phyloP scores from a whole-genome alignment of 2,329 filamentous ascomycete species.

The Fusarium subtropicale region DNA sequence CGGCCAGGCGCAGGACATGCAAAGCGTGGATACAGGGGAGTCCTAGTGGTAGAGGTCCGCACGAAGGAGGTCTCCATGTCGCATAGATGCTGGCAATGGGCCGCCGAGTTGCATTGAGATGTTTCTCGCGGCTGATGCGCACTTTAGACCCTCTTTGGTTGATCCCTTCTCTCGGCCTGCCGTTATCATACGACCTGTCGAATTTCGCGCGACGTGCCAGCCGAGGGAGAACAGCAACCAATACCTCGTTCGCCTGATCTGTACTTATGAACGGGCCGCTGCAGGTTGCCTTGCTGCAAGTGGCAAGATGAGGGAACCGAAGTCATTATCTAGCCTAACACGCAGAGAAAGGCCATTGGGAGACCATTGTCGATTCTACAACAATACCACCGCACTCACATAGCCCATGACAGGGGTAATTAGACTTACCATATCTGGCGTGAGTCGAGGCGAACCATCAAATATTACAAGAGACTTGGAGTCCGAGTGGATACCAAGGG shows the following conservation, averaged over 20 bases:
- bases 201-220: conserved; percentile 11
- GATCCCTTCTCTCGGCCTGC: conserved; percentile 17
- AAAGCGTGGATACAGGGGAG: conserved; percentile 31
- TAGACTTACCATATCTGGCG: conserved; percentile 32
- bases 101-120: conserved; percentile 45
- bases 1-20: conserved; percentile 40
- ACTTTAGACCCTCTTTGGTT: conserved; percentile 38
- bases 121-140: conserved; percentile 44
- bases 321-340: conserved; percentile 7
- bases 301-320: conserved; percentile 16
- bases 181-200: conserved; percentile 44
- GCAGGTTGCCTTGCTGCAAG: conserved; percentile 23
- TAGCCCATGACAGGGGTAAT: conserved; percentile 32
- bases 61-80: conserved; percentile 40
- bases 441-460: conserved; percentile 2
- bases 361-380: conserved; percentile 11
- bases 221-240: conserved; percentile 5
- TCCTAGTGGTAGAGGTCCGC: conserved; percentile 41
- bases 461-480: neutral
- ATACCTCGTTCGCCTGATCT: conserved; percentile 4
- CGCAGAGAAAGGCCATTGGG: conserved; percentile 23
- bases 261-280: conserved; percentile 33
- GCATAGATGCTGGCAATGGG: conserved; percentile 43
- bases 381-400: conserved; percentile 25
- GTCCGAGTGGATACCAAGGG: conserved; percentile 3